Evolutionary conservation across 2,329 filamentous ascomycete genomes (phyloP).

Genomic region (Leptosphaerulina australis): DNA sequence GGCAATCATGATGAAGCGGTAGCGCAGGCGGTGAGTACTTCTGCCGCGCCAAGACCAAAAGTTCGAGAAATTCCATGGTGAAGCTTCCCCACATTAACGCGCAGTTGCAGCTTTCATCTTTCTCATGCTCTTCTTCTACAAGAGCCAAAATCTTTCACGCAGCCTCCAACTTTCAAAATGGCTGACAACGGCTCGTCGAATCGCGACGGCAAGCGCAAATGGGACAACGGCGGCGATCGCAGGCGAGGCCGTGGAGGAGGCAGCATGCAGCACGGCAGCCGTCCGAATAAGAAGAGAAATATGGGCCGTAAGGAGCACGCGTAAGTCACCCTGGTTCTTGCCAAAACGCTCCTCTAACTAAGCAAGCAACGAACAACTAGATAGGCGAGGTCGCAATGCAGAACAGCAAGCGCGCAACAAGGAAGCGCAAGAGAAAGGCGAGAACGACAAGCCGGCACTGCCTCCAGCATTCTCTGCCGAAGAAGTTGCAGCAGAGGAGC

Average conservation of each 20-base stretch:
- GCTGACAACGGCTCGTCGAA: constrained; percentile 29
- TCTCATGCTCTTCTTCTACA: constrained; percentile 33
- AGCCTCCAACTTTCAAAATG: constrained; percentile 32
- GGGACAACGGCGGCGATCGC: constrained; percentile 32
- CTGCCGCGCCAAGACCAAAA: constrained; percentile 31
- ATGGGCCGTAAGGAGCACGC: constrained; percentile 69
- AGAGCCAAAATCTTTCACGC: constrained; percentile 30
- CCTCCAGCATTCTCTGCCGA: constrained; percentile 70
- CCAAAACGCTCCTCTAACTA: constrained; percentile 47
- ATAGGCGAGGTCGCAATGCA: constrained; percentile 54
- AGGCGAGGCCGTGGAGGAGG: constrained; percentile 42
- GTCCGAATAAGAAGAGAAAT: constrained; percentile 66
- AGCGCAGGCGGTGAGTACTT: constrained; percentile 29
- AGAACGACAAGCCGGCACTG: constrained; percentile 55
- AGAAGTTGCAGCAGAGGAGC: constrained; percentile 85
- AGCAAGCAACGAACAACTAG: constrained; percentile 54
- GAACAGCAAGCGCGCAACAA: constrained; percentile 49
- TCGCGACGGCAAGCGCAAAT: constrained; percentile 44
- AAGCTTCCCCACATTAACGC: constrained; percentile 20
- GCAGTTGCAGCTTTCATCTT: constrained; percentile 10
- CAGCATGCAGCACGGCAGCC: constrained; percentile 47
- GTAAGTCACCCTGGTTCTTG: constrained; percentile 49
- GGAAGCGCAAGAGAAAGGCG: constrained; percentile 45
- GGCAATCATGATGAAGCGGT: constrained; percentile 23
- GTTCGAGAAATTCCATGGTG: constrained; percentile 26